Conservation (phyloP, 441 rosid genomes). For the Aleurites moluccanus region DNA sequence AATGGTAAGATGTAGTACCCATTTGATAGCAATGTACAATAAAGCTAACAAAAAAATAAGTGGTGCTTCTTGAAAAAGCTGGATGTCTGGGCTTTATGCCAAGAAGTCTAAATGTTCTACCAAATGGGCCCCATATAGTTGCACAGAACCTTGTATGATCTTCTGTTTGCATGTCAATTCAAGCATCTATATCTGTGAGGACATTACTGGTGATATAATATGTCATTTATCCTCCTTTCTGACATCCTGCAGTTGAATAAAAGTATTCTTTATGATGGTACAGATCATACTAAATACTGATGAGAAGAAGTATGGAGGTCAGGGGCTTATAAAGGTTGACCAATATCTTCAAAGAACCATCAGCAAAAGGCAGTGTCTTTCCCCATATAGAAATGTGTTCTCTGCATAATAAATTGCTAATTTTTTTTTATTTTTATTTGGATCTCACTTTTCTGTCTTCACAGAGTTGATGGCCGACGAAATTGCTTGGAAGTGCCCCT, state of each 20-base stretch:
- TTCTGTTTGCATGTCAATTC: background rate
- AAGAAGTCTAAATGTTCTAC: background rate
- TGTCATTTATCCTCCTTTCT: background rate
- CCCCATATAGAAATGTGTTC: background rate
- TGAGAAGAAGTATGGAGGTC: slow-evolving; percentile 79
- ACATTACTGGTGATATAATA: background rate
- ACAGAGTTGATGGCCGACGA: slow-evolving; percentile 76
- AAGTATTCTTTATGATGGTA: slow-evolving; percentile 19
- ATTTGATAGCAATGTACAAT: background rate
- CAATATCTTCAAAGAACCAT: slow-evolving; percentile 70
- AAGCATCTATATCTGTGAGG: background rate
- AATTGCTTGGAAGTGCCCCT: slow-evolving; percentile 77
- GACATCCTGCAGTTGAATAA: background rate
- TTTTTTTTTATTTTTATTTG: slow-evolving; percentile 11
- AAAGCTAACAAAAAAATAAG: background rate
- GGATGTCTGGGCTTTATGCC: slow-evolving; percentile 1
- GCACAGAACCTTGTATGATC: background rate
- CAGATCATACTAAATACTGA: slow-evolving; percentile 84
- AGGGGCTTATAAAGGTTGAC: slow-evolving; percentile 51
- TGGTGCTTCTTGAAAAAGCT: background rate
- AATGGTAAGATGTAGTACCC: background rate
- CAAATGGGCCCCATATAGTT: background rate
- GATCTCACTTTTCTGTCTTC: slow-evolving; percentile 24
- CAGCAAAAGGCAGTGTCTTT: slow-evolving; percentile 54
- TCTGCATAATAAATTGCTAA: slow-evolving; percentile 12